Evolutionary conservation across 2,329 filamentous ascomycete species (phyloP), one percentile per base, ranked within the genome.

Genomic region (Colletotrichum spaethianum): DNA sequence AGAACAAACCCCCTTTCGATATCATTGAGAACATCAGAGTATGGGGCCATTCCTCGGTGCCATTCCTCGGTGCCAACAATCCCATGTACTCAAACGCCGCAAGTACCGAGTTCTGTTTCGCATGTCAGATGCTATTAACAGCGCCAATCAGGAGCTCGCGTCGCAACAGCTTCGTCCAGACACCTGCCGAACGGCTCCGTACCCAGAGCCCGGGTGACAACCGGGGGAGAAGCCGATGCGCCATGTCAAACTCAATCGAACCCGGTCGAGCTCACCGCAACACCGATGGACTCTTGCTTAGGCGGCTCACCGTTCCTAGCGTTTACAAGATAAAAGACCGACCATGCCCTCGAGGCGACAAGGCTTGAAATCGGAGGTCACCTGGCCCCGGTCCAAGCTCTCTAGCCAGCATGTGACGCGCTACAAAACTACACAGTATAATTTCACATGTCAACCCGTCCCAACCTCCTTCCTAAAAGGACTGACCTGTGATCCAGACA

Each of bases 101-200:
- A 36, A 18, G 56, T 55, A 38, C 68, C 64, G 57, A 20, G 57
- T 60, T 20, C 38, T 36, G 59, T 69, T 72, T 69, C 69, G 59
- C 69, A 48, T 52, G 46, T 64, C 66, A 69, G 52, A 44, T 55
- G 53, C 57, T 28, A 18, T 72, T 64, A 72, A 31, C 65, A 72
- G 70, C 70, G 46, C 70, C 65, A 72, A 72, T 72, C 60, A 70
- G 70, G 40, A 59, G 69, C 63, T 42, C 18, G 46, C 63, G 38
- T 63, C 38, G 1, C 26, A 7, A 16, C 62, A 38, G 31, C 56
- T 55, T 52, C 9, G 14, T 8, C 36, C 23, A 31, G 62, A 20
- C 48, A 36, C 50, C 38, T 56, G 50, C 38, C 50, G 36, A 55
- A 46, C 20, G 44, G 33, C 61, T 63, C 61, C 61, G 33, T 52